phyloP scores from a whole-genome alignment of 768 basidiomycete genomes.

The Termitomyces sp. region DNA sequence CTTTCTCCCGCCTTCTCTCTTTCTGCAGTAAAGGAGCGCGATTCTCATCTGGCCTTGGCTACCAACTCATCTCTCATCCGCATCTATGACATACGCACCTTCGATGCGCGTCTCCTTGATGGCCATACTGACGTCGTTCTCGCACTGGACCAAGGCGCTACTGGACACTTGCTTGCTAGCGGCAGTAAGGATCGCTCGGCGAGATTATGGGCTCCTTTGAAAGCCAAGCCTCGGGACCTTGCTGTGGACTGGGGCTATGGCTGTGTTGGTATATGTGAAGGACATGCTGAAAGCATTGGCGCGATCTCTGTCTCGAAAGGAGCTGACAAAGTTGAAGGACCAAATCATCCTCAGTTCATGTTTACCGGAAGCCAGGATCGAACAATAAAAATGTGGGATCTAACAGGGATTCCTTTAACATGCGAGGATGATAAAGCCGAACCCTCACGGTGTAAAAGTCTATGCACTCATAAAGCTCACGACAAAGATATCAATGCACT shows the following conservation, averaged over 20 bases:
- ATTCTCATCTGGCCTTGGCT: slow-evolving; percentile 86
- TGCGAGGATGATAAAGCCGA: slow-evolving; percentile 20
- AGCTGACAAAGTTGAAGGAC: slow-evolving; percentile 21
- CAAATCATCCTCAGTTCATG: slow-evolving; percentile 52
- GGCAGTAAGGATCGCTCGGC: slow-evolving; percentile 92
- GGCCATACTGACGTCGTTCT: slow-evolving; percentile 93
- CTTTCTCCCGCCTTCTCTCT: slow-evolving; percentile 38
- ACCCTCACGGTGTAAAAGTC: slow-evolving; percentile 56
- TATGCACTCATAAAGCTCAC: slow-evolving; percentile 86
- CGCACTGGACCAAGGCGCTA: slow-evolving; percentile 63
- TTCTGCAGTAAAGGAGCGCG: slow-evolving; percentile 24
- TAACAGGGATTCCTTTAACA: slow-evolving; percentile 44
- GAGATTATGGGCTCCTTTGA: slow-evolving; percentile 67
- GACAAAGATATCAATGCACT: slow-evolving; percentile 99
- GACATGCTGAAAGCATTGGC: slow-evolving; percentile 91
- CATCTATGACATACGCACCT: slow-evolving; percentile 68
- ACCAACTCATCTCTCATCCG: slow-evolving; percentile 96
- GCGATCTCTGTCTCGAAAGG: slow-evolving; percentile 79
- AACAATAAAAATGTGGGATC: slow-evolving; percentile 98
- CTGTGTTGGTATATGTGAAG: slow-evolving; percentile 86
- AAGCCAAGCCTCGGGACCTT: slow-evolving; percentile 8
- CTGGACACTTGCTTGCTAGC: slow-evolving; percentile 73
- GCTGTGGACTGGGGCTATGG: slow-evolving; percentile 45
- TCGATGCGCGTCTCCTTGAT: slow-evolving; percentile 81
- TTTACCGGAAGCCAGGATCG: slow-evolving; percentile 96